A percentile compares a stretch with the other conserved stretches of the same genome.
Conservation (phyloP, 2,329 filamentous ascomycete species). For the Lecanicillium sp. region DNA sequence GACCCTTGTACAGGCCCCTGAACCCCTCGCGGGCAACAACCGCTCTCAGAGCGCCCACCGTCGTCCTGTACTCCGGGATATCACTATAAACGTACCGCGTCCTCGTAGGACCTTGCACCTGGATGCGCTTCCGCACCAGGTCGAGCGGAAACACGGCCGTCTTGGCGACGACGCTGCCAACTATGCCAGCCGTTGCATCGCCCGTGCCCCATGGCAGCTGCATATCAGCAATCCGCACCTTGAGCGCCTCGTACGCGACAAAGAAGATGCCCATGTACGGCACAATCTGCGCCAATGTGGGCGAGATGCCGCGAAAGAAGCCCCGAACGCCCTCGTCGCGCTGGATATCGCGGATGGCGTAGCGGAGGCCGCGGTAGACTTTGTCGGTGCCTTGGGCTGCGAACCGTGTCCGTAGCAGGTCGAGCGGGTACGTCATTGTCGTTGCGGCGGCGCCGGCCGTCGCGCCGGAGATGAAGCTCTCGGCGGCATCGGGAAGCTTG, state of each 20-base stretch:
- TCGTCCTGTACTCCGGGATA: constrained; percentile 73
- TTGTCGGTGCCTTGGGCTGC: constrained; percentile 77
- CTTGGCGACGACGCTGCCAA: constrained; percentile 76
- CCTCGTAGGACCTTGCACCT: constrained; percentile 88
- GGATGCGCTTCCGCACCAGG: constrained; percentile 82
- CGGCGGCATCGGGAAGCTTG: constrained; percentile 54
- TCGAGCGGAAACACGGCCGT: constrained; percentile 89
- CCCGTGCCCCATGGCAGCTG: constrained; percentile 64
- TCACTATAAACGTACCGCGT: constrained; percentile 72
- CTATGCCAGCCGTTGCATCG: constrained; percentile 74
- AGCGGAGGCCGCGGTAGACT: constrained; percentile 66
- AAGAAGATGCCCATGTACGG: constrained; percentile 99
- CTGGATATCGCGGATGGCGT: constrained; percentile 64
- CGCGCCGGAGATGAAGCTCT: constrained; percentile 79
- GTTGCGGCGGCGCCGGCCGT: constrained; percentile 76
- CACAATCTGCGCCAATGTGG: constrained; percentile 78
- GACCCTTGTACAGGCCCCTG: constrained; percentile 75
- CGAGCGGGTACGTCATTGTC: constrained; percentile 79
- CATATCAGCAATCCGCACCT: constrained; percentile 46
- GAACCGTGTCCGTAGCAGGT: constrained; percentile 87
- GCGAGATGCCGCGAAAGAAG: constrained; percentile 81
- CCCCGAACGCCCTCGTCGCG: constrained; percentile 66
- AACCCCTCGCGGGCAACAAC: constrained; percentile 69
- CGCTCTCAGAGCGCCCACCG: constrained; percentile 54
- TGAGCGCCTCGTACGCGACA: constrained; percentile 71